phyloP scores from a whole-genome alignment of 495 filamentous ascomycete species.

The Eremomyces bilateralis region DNA sequence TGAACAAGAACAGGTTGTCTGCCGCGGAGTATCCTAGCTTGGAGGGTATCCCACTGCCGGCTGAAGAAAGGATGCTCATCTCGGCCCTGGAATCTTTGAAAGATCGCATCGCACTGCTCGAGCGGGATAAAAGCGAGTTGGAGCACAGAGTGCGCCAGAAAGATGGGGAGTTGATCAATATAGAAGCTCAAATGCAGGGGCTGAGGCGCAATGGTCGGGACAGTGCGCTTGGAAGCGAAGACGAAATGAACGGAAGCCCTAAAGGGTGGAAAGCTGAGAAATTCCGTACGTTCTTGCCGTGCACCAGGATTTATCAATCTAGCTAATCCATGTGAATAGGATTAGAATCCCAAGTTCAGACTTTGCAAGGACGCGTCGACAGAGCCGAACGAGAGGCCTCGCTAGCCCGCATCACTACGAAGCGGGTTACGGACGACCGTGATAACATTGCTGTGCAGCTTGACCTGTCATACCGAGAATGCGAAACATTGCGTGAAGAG shows the following conservation, averaged over 20 bases:
- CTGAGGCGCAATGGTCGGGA: slow-evolving; percentile 25
- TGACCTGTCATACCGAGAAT: slow-evolving; percentile 29
- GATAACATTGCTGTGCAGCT: slow-evolving; percentile 43
- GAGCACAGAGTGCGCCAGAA: slow-evolving; percentile 34
- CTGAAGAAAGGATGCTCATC: slow-evolving; percentile 46
- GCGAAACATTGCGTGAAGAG: slow-evolving; percentile 12
- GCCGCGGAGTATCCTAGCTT: slow-evolving; percentile 21
- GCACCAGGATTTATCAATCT: slow-evolving; percentile 1
- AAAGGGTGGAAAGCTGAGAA: slow-evolving; percentile 1
- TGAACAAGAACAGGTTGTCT: not conserved
- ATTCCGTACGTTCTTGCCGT: no score
- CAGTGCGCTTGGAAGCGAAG: slow-evolving; percentile 23
- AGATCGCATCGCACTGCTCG: slow-evolving; percentile 39
- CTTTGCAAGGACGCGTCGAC: slow-evolving; percentile 35
- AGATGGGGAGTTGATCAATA: slow-evolving; percentile 30
- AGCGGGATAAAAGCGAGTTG: slow-evolving; percentile 34
- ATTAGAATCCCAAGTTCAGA: slow-evolving; percentile 34
- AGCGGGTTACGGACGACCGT: slow-evolving; percentile 38
- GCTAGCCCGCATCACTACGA: slow-evolving; percentile 35
- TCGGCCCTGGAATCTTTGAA: slow-evolving; percentile 44
- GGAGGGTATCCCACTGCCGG: slow-evolving; percentile 41
- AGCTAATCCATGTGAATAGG: slow-evolving; percentile 5
- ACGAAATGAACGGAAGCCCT: slow-evolving; percentile 12
- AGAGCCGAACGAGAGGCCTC: slow-evolving; percentile 34
- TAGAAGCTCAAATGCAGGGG: slow-evolving; percentile 26